These are phyloP conservation scores for Acanthamoeba lenticulata DNA, from an alignment of 208 protist species.

Conservation along the genomic window DNA sequence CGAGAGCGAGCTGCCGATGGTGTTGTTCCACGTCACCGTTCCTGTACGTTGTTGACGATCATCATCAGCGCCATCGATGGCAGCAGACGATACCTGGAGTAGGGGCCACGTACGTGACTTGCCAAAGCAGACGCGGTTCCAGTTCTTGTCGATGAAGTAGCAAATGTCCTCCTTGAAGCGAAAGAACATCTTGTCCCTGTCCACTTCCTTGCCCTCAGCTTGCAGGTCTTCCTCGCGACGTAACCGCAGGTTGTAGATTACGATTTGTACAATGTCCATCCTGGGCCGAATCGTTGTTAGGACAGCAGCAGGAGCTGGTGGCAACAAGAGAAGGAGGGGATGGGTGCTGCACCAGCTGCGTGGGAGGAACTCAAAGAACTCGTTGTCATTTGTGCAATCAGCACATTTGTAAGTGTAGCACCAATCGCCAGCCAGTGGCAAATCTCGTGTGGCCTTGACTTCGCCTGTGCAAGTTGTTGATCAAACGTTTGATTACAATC, in stretches of 20 bases:
- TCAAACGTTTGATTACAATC: too few relatives aligned
- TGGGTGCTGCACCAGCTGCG: conserved; percentile 15
- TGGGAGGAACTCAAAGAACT: conserved; percentile 27
- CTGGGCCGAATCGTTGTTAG: neutral
- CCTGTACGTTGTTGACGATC: conserved; percentile 55
- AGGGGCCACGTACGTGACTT: conserved; percentile 72
- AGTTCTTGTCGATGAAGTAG: conserved; percentile 75
- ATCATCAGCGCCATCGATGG: too few relatives aligned
- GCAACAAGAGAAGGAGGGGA: neutral
- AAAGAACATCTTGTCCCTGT: conserved; percentile 65
- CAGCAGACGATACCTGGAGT: neutral
- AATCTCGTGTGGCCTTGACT: neutral
- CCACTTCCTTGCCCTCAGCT: neutral
- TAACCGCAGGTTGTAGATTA: conserved; percentile 70
- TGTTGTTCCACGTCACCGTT: conserved; percentile 65
- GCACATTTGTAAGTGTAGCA: conserved; percentile 26
- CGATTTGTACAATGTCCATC: conserved; percentile 77
- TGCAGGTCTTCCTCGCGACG: neutral
- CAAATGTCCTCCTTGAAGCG: conserved; percentile 74
- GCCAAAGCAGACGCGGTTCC: conserved; percentile 74
- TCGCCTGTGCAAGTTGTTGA: neutral
- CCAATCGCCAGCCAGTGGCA: conserved; percentile 49
- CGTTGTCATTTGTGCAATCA: neutral
- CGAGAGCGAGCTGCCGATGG: conserved; percentile 67
- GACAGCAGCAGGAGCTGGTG: neutral